These are phyloP conservation scores for Ganoderma multipileum DNA, from an alignment of 1,284 basidiomycete species.

Conservation along the genomic window DNA sequence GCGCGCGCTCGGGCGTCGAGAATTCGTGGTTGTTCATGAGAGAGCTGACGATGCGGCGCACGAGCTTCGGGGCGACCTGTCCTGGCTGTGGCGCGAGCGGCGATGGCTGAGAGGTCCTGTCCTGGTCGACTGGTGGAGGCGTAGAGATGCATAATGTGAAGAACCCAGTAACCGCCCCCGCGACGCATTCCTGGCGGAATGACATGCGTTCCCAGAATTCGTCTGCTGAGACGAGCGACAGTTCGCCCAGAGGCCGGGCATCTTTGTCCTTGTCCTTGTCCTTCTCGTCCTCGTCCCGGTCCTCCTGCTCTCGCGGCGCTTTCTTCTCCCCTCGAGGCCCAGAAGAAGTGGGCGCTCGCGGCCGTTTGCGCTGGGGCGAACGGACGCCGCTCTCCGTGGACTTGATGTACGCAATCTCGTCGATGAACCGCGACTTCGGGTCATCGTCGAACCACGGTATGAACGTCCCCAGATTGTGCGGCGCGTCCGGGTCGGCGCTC, in stretches of 20 bases:
- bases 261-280: conserved; percentile 36
- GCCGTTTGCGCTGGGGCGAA: conserved; percentile 65
- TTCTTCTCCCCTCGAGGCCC: conserved; percentile 10
- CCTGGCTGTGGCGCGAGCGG: conserved; percentile 61
- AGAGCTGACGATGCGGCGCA: conserved; percentile 71
- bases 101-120: conserved; percentile 40
- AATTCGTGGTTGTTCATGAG: conserved; percentile 83
- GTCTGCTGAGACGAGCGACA: conserved; percentile 63
- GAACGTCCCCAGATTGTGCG: conserved; percentile 68
- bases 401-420: conserved; percentile 77
- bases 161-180: conserved; percentile 88
- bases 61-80: conserved; percentile 67
- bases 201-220: conserved; percentile 97
- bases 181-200: conserved; percentile 90
- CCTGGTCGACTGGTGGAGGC: conserved; percentile 15
- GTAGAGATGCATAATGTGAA: conserved; percentile 65
- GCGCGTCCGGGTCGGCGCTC: conserved; percentile 33
- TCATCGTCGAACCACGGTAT: conserved; percentile 93
- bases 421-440: conserved; percentile 91
- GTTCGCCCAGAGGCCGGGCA: conserved; percentile 48
- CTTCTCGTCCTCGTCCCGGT: conserved; percentile 38
- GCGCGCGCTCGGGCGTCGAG: conserved; percentile 65
- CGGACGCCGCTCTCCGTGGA: conserved; percentile 66
- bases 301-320: conserved; percentile 31
- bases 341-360: conserved; percentile 28